Conservation (phyloP, 2,329 filamentous ascomycete species). For the Aspergillus alliaceus region DNA sequence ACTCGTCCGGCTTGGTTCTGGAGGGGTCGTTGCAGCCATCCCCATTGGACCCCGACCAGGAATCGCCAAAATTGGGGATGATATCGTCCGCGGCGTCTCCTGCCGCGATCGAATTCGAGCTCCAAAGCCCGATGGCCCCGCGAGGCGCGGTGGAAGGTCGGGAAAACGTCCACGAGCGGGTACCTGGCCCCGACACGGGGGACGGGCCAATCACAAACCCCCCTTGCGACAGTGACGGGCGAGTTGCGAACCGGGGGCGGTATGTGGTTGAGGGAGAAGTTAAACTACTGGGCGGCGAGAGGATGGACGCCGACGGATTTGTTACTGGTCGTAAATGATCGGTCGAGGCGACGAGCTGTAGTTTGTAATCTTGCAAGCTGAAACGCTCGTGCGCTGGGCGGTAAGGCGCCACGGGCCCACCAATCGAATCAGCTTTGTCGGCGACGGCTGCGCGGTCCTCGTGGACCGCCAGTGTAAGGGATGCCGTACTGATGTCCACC, state of each 20-base stretch:
- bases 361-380: constrained; percentile 56
- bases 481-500: constrained; percentile 85
- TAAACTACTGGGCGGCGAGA: constrained; percentile 23
- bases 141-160: constrained; percentile 25
- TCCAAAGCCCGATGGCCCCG: constrained; percentile 36
- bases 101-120: constrained; percentile 23
- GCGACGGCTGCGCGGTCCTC: constrained; percentile 41
- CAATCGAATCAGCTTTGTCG: constrained; percentile 5
- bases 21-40: neutral
- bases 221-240: constrained; percentile 26
- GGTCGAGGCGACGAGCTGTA: constrained; percentile 60
- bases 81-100: constrained; percentile 31
- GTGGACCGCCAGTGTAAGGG: constrained; percentile 81
- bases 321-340: constrained; percentile 58
- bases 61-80: constrained; percentile 38
- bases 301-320: constrained; percentile 30
- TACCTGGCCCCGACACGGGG: constrained; percentile 11
- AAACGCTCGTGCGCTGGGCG: constrained; percentile 11
- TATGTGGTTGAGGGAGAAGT: constrained; percentile 28
- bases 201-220: constrained; percentile 26
- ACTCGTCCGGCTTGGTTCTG: neutral
- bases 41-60: constrained; percentile 16
- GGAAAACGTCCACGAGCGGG: constrained; percentile 24
- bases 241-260: constrained; percentile 33
- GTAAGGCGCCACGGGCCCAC: constrained; percentile 6